These are phyloP conservation scores for Neonothopanus nambi DNA, from an alignment of 1,284 basidiomycete genomes.

Conservation along the genomic window DNA sequence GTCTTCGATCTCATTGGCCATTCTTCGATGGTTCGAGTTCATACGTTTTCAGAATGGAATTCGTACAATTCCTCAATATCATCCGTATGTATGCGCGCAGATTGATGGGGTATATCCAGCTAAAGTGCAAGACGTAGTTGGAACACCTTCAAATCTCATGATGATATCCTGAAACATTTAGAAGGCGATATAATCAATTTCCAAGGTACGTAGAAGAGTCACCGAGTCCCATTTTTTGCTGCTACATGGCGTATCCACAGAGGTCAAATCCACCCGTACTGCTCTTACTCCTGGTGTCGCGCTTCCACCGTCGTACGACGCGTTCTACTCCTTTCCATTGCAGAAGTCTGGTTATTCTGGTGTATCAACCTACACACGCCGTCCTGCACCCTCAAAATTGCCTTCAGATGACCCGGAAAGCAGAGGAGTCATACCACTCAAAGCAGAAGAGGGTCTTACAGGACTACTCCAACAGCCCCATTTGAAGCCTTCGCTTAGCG, in stretches of 20 bases:
- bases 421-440: constrained; percentile 56
- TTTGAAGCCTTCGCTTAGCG: constrained; percentile 48
- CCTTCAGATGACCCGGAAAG: not conserved
- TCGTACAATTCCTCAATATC: constrained; percentile 85
- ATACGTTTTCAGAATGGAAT: constrained; percentile 80
- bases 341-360: constrained; percentile 85
- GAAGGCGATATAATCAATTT: constrained; percentile 89
- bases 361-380: constrained; percentile 81
- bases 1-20: constrained; percentile 19
- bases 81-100: constrained; percentile 71
- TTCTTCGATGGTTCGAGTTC: not conserved
- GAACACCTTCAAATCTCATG: constrained; percentile 77
- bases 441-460: constrained; percentile 88
- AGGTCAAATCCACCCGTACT: constrained; percentile 83
- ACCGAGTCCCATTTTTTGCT: constrained; percentile 4
- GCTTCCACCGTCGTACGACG: constrained; percentile 70
- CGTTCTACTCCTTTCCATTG: constrained; percentile 85
- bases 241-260: constrained; percentile 49
- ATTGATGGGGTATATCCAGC: too few species aligned
- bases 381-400: constrained; percentile 30
- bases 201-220: constrained; percentile 63
- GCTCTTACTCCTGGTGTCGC: constrained; percentile 70
- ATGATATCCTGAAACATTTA: constrained; percentile 76
- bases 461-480: constrained; percentile 45
- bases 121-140: constrained; percentile 53